Evolutionary conservation across 495 filamentous ascomycete genomes (phyloP), one percentile per base, ranked within the genome.

Genomic region (Penicillium antarcticum): DNA sequence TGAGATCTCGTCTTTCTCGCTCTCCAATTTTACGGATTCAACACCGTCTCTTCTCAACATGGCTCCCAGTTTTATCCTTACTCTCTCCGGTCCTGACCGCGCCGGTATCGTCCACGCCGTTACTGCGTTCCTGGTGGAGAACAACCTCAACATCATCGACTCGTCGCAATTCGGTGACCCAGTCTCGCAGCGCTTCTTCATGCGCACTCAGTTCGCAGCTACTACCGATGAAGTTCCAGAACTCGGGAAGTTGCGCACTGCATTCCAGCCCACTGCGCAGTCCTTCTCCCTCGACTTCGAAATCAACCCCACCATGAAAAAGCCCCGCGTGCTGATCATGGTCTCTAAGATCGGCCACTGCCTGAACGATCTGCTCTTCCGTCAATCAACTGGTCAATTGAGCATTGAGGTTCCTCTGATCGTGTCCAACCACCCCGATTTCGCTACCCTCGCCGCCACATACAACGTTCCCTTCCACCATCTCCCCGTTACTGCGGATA

Each of bases 311-410:
- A 76, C 79, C 18, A 67, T 77, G 39, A 71, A 81, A 58, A 88
- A 87, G 67, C 80, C 82, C 19, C 77, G 80, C 47, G 81, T 88
- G 50, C 74, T 90, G 62, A 87, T 90, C 75, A 88, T 90, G 85
- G 86, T 89, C 53, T 87, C 83, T 48, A 90, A 90, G 72, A 88
- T 87, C 60, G 87, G 87, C 36, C 86, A 89, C 71, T 90, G 87
- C 65, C 73, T 90, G 45, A 88, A 90, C 66, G 87, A 90, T 63
- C 71, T 90, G n/a, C 78, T 90, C 12, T 90, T 86, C 80, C 81
- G 87, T 38, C 76, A 81, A 51, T 76, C 76, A 5, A 85, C 70
- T 16, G 70, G 68, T 46, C 72, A 75, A 49, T 74, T 90, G 12
- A 76, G 77, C 61, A 81, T 90, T 56, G 85, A 88, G 14, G 72